Evolutionary conservation across 345 rosid genomes (phyloP).

Genomic region (Xanthoceras sorbifolium): DNA sequence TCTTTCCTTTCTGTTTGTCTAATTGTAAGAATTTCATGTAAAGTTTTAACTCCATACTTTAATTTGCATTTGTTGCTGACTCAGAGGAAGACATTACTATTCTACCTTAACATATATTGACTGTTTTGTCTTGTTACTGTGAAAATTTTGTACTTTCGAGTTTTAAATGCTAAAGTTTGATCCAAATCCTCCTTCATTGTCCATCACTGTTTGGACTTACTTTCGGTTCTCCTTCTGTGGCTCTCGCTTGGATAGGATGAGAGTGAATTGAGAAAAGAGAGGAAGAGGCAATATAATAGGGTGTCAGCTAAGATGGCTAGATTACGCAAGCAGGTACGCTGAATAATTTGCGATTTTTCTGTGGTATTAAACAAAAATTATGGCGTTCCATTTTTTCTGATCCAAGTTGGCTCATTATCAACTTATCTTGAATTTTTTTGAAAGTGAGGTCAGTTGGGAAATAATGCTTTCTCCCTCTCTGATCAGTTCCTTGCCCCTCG

Average conservation of each 20-base stretch:
- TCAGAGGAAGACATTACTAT: too few species aligned
- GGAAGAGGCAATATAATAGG: slow-evolving; percentile 14
- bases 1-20: too few species aligned
- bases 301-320: slow-evolving; percentile 7
- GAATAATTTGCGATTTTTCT: not conserved
- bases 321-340: slow-evolving; percentile 7
- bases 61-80: too few species aligned
- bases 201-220: not conserved
- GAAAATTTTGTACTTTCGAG: too few species aligned
- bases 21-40: too few species aligned
- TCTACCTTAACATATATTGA: not conserved
- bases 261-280: not conserved
- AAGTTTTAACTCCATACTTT: too few species aligned
- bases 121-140: not conserved
- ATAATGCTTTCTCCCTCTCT: not conserved
- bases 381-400: not conserved
- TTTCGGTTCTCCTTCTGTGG: not conserved
- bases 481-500: not conserved
- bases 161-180: not conserved
- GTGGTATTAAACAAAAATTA: not conserved
- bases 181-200: not conserved
- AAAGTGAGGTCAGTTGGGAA: not conserved
- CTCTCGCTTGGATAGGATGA: slow-evolving; percentile 13
- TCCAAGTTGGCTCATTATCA: not conserved
- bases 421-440: not conserved